Base-by-base conservation (phyloP, 768 basidiomycete species). In the Leccinum uliginosum region DNA sequence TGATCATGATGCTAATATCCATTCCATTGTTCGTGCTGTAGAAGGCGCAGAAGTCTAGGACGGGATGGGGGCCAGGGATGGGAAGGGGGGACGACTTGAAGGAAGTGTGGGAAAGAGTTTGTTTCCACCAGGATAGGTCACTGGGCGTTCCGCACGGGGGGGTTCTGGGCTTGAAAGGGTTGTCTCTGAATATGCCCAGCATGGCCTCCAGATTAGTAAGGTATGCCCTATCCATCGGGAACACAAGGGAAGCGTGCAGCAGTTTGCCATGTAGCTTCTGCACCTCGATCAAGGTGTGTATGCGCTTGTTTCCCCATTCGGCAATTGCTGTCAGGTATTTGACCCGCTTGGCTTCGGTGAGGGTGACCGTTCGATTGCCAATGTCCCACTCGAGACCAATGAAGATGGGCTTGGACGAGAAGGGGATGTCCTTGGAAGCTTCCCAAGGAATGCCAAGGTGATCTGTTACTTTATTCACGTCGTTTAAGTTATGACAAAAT, bases 111-210 rank as follows among this genome's bases (percentile, higher is more conserved):
- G 0, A 52, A 6, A 50, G 12, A 24, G n/a, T 0, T 19, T 2
- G 12, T 7, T 30, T 17, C 52, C 52, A 10, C 44, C 57, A 30
- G 8, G 0, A 3, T 0, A 62, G 14, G n/a, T 47, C 19, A 0
- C 34, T 6, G 0, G 1, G 3, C 9, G 4, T 17, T 53, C 32
- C 2, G 12, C 6, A 2, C 67, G 50, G n/a, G 40, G 55, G 21
- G 49, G 65, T 23, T 10, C 34, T 2, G 2, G 66, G 74, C 17
- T 57, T 26, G 62, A 74, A 73, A 19, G 74, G 76, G 58, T 58
- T 40, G 17, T 71, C 21, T 43, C 50, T 15, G 44, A 64, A 74
- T 1, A 64, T 53, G 1, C 59, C 62, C 0, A 80, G 55, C 65
- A 79, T 73, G 1, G 23, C 2, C 53, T 81, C 75, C 29, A 62